phyloP scores from a whole-genome alignment of 208 protist species.

The Trypanosoma theileri region DNA sequence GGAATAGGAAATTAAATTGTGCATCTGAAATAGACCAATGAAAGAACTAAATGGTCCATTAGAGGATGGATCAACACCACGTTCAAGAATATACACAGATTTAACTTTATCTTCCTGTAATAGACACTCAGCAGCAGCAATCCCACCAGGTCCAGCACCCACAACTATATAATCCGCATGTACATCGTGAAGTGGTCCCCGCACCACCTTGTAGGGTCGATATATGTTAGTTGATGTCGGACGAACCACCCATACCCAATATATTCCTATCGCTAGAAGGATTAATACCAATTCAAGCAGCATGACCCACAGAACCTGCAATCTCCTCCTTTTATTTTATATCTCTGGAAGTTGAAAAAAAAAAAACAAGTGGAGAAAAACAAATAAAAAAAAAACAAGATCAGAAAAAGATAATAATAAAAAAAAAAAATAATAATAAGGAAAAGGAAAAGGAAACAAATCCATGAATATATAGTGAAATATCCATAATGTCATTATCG shows the following conservation, averaged over 20 bases:
- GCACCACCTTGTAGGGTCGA: slow-evolving; percentile 15
- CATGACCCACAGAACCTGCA: background rate
- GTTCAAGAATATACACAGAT: slow-evolving; percentile 60
- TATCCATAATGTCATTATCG: background rate
- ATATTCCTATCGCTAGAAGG: slow-evolving; percentile 8
- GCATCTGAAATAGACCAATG: background rate
- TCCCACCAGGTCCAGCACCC: slow-evolving; percentile 71
- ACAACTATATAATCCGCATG: slow-evolving; percentile 75
- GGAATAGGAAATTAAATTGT: slow-evolving; percentile 21
- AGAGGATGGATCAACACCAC: slow-evolving; percentile 26
- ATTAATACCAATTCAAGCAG: too few species aligned
- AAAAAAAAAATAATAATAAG: slow-evolving; percentile 1
- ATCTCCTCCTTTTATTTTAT: slow-evolving; percentile 4
- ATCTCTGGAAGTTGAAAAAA: background rate
- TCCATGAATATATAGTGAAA: background rate
- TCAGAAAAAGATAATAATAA: slow-evolving; percentile 10
- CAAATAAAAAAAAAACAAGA: slow-evolving; percentile 4
- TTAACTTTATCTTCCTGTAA: slow-evolving; percentile 18
- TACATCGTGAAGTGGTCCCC: background rate
- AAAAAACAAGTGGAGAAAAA: background rate
- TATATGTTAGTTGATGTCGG: slow-evolving; percentile 36
- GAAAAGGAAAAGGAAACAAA: background rate
- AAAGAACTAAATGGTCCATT: background rate
- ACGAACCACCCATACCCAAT: slow-evolving; percentile 41
- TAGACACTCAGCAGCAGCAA: slow-evolving; percentile 53